phyloP scores from a whole-genome alignment of 257 asterid genomes.

The Ligustrum vulgare region DNA sequence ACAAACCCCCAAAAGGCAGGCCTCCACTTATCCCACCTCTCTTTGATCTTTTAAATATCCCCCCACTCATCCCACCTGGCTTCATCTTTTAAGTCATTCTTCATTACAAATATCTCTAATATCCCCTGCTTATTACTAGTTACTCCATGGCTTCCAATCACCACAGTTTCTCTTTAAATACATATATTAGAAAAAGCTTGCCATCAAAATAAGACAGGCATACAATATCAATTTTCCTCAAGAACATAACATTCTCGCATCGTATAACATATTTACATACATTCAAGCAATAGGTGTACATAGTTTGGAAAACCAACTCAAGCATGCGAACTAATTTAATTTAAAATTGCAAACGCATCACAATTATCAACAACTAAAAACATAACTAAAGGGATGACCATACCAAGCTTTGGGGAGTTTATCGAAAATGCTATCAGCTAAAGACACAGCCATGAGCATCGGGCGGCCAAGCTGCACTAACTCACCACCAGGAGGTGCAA shows the following conservation, averaged over 20 bases:
- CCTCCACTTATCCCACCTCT: background rate
- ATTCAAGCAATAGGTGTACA: background rate
- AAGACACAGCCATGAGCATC: slow-evolving; percentile 70
- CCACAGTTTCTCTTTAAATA: background rate
- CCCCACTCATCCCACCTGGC: background rate
- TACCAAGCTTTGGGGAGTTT: slow-evolving; percentile 98
- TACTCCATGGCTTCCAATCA: background rate
- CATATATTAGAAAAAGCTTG: too few relatives aligned
- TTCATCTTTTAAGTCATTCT: too few relatives aligned
- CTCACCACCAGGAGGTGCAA: slow-evolving; percentile 51
- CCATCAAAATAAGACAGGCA: too few relatives aligned
- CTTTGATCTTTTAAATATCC: background rate
- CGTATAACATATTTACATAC: background rate
- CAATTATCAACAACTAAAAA: background rate
- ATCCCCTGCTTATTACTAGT: background rate
- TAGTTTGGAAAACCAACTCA: background rate
- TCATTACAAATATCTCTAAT: background rate
- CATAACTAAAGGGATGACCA: background rate
- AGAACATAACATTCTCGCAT: background rate
- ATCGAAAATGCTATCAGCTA: slow-evolving; percentile 68
- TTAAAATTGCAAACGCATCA: background rate
- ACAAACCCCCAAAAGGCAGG: background rate
- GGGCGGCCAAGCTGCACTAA: slow-evolving; percentile 83
- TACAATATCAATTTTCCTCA: background rate
- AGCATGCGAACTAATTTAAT: background rate